Conservation (phyloP, 805 yeast species). For the Nematodospora valgi region DNA sequence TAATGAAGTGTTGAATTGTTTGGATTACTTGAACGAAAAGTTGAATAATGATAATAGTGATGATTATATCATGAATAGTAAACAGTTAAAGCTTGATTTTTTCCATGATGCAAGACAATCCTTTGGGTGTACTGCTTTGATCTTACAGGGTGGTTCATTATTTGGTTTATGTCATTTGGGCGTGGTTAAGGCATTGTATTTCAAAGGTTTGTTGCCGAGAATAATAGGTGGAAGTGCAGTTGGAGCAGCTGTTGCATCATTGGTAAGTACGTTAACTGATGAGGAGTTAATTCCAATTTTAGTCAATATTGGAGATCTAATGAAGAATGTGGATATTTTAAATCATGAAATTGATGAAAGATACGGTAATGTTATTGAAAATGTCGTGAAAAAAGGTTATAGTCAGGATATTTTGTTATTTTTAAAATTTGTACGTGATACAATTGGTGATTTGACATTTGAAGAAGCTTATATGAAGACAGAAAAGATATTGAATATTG, state of each 20-base stretch:
- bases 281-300: conserved; percentile 55
- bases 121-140: conserved; percentile 84
- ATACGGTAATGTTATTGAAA: conserved; percentile 68
- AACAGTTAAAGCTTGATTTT: conserved; percentile 65
- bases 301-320: conserved; percentile 35
- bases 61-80: conserved; percentile 40
- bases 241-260: conserved; percentile 89
- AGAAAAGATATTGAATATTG: conserved; percentile 75
- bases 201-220: conserved; percentile 72
- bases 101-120: conserved; percentile 85
- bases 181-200: conserved; percentile 78
- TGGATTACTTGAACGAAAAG: conserved; percentile 55
- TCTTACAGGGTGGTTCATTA: conserved; percentile 91
- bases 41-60: conserved; percentile 25
- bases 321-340: conserved; percentile 42
- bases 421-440: conserved; percentile 69
- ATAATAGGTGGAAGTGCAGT: conserved; percentile 90
- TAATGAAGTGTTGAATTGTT: conserved; percentile 65
- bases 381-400: conserved; percentile 74
- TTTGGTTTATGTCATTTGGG: conserved; percentile 95
- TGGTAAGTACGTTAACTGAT: conserved; percentile 71
- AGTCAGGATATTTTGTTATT: conserved; percentile 82
- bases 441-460: conserved; percentile 82
- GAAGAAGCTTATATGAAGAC: conserved; percentile 87
- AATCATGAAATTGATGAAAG: conserved; percentile 56